Percentiles rank a stretch among this genome's conserved stretches.
These are phyloP conservation scores for Chlorophyllum brunneum DNA, from an alignment of 768 basidiomycete genomes.

Conservation along the genomic window DNA sequence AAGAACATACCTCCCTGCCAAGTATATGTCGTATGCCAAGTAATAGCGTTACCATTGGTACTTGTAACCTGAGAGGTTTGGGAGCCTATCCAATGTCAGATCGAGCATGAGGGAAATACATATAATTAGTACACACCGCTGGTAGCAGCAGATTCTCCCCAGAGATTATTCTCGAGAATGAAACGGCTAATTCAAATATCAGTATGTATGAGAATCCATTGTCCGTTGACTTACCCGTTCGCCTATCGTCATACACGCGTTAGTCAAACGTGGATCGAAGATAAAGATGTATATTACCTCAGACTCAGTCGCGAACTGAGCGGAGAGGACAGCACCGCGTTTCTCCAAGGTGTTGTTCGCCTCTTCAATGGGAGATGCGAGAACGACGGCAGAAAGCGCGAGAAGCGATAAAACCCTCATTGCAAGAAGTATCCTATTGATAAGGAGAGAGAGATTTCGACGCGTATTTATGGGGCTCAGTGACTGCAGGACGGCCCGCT, in stretches of 20 bases:
- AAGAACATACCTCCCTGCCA: conserved; percentile 25
- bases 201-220: not conserved
- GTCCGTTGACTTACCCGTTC: conserved; percentile 15
- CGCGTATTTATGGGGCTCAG: conserved; percentile 4
- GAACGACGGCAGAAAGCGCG: not conserved
- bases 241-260: conserved; percentile 3
- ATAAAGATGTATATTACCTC: conserved; percentile 19
- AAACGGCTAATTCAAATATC: conserved; percentile 17
- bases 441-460: not conserved
- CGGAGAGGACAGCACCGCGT: conserved; percentile 25
- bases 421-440: not conserved
- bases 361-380: conserved; percentile 6
- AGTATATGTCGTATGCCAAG: conserved; percentile 30
- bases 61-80: conserved; percentile 27
- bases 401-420: conserved; percentile 7
- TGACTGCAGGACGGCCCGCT: not conserved
- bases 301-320: conserved; percentile 26
- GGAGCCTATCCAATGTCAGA: conserved; percentile 18
- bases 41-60: conserved; percentile 22
- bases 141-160: conserved; percentile 25
- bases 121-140: conserved; percentile 17
- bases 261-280: not conserved
- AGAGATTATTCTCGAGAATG: conserved; percentile 28
- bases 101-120: not conserved
- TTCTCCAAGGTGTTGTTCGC: conserved; percentile 13